A percentile compares a stretch with the other conserved stretches of the same genome.
Conservation (phyloP, 768 basidiomycete species). For the Pulveroboletus sp. region DNA sequence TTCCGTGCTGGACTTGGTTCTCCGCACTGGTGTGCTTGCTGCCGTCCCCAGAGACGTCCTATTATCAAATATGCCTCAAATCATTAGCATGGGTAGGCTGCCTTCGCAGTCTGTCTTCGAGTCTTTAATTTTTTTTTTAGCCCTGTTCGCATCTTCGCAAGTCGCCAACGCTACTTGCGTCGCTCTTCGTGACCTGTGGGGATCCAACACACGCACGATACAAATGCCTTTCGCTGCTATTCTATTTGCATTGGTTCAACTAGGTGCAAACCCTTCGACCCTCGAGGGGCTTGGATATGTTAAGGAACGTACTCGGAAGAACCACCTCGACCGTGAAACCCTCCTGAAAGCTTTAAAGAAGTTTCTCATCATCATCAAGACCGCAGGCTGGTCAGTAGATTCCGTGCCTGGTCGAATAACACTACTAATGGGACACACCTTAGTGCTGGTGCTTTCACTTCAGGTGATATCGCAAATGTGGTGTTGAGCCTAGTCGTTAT, state of each 20-base stretch:
- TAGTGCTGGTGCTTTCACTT: constrained; percentile 33
- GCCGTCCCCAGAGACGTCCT: constrained; percentile 30
- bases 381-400: constrained; percentile 46
- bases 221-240: constrained; percentile 36
- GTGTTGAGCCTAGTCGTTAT: constrained; percentile 51
- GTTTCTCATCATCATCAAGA: constrained; percentile 40
- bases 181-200: constrained; percentile 36
- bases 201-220: constrained; percentile 13
- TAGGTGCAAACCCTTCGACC: constrained; percentile 43
- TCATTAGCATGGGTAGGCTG: constrained; percentile 42
- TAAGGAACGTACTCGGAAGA: constrained; percentile 5
- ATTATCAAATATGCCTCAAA: constrained; percentile 34
- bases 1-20: constrained; percentile 34
- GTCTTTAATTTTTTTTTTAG: constrained; percentile 14
- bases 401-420: neutral
- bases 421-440: constrained; percentile 13
- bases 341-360: constrained; percentile 38
- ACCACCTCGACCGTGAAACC: constrained; percentile 13
- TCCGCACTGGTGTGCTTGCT: constrained; percentile 42
- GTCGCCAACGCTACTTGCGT: constrained; percentile 30
- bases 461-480: constrained; percentile 46
- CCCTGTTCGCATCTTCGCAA: constrained; percentile 24
- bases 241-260: constrained; percentile 35
- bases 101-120: neutral
- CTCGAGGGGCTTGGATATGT: constrained; percentile 36